Evolutionary conservation across 257 asterid species (phyloP), one percentile per base, ranked within the genome.

Genomic region (Rehmannia glutinosa): DNA sequence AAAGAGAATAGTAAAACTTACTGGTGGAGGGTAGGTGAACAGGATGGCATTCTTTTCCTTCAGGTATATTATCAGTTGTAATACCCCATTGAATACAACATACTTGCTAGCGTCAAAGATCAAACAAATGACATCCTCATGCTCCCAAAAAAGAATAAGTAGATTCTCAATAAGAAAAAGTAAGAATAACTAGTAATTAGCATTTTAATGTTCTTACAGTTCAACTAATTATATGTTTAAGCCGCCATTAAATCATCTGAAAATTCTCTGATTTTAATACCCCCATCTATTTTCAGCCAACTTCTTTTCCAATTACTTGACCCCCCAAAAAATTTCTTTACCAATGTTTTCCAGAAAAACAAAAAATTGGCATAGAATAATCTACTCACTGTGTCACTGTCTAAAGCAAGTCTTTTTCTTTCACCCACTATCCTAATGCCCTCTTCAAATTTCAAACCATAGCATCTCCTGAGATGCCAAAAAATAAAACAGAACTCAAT

Each of bases 11-110:
- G 21, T 17, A 50, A 63, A 72, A 80, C 99, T 88, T 80, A 94
- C 99, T 4, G 79, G 78, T 5, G 90, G 97, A 61, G 99, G 87
- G 75, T 91, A 85, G 58, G 99, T 94, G 76, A 86, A 91, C 57
- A 94, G 77, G 77, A 94, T 84, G 27, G 95, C 96, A 32, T 91
- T 86, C 87, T 85, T 91, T 64, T 91, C 96, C 96, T 88, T 91
- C 30, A 89, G 36, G 72, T 79, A 77, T 43, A 81, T 69, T 58
- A 89, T 63, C 82, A 94, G 72, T 76, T 91, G 99, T 69, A 88
- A 62, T 30, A 89, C 66, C 75, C 83, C 99, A 46, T 88, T 91
- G 80, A 84, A 82, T 68, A 89, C 66, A 17, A 94, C 76, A 94
- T 91, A 91, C 87, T 74, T 94, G 91, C 94, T 82, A 84, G 38